A percentile compares a stretch with the other conserved stretches of the same genome.
These are phyloP conservation scores for Aspergillus sp. DNA, from an alignment of 2,329 filamentous ascomycete genomes.

Conservation along the genomic window DNA sequence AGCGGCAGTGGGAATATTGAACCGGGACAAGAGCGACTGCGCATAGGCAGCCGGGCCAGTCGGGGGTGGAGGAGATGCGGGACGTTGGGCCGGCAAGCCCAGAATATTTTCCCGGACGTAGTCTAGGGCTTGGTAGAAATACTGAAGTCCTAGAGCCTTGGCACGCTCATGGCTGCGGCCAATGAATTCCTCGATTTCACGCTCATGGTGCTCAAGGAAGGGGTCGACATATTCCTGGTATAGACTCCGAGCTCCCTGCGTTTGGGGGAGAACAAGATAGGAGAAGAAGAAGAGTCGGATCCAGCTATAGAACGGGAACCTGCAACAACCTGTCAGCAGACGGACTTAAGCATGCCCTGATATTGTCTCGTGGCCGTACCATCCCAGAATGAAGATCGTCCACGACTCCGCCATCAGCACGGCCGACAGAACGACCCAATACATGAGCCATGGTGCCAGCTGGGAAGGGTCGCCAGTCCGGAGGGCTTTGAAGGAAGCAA, in stretches of 20 bases:
- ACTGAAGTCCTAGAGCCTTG: slow-evolving; percentile 73
- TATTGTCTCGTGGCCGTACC: slow-evolving; percentile 51
- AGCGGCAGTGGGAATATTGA: slow-evolving; percentile 72
- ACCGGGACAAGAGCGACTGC: slow-evolving; percentile 78
- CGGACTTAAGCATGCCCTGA: not conserved
- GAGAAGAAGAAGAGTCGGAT: slow-evolving; percentile 82
- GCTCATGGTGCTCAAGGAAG: slow-evolving; percentile 83
- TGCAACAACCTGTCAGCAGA: slow-evolving; percentile 31
- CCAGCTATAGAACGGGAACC: slow-evolving; percentile 93
- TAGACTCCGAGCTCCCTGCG: slow-evolving; percentile 84
- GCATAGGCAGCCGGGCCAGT: slow-evolving; percentile 61
- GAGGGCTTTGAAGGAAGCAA: slow-evolving; percentile 96
- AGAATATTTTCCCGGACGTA: slow-evolving; percentile 73
- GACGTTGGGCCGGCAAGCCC: slow-evolving; percentile 67
- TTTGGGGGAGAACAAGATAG: slow-evolving; percentile 95
- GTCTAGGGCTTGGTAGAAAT: slow-evolving; percentile 71
- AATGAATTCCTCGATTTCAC: slow-evolving; percentile 87
- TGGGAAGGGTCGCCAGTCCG: slow-evolving; percentile 87
- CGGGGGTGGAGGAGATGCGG: slow-evolving; percentile 50
- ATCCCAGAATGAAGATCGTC: slow-evolving; percentile 81
- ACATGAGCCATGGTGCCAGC: slow-evolving; percentile 97
- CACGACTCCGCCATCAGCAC: slow-evolving; percentile 82
- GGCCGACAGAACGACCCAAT: slow-evolving; percentile 91
- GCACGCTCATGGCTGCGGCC: slow-evolving; percentile 75
- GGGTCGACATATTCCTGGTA: slow-evolving; percentile 87